These are phyloP conservation scores for Stagonosporopsis cucurbitacearum DNA, from an alignment of 2,329 filamentous ascomycete genomes.

Conservation along the genomic window DNA sequence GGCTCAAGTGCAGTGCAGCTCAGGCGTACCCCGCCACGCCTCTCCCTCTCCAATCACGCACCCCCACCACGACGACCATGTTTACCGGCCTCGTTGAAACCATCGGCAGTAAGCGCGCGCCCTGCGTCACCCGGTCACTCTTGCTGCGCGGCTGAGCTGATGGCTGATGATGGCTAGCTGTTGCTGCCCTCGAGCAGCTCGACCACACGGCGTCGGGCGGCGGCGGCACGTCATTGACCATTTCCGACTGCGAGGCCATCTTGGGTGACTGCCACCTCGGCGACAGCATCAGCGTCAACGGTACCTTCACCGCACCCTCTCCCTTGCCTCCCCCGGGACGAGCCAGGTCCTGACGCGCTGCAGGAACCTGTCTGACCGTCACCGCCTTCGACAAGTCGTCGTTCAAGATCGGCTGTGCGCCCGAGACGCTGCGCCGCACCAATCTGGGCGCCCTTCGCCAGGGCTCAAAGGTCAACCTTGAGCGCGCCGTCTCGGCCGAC, in stretches of 20 bases:
- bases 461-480: constrained; percentile 81
- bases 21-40: constrained; percentile 30
- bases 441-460: constrained; percentile 80
- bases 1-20: constrained; percentile 20
- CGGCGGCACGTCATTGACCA: constrained; percentile 89
- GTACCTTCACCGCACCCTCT: constrained; percentile 52
- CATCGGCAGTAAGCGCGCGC: constrained; percentile 75
- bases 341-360: constrained; percentile 2
- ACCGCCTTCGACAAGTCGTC: constrained; percentile 67
- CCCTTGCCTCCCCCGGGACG: not conserved
- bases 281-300: constrained; percentile 95
- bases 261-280: constrained; percentile 84
- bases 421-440: constrained; percentile 93
- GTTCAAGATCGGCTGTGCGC: constrained; percentile 94
- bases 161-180: constrained; percentile 63
- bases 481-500: constrained; percentile 86
- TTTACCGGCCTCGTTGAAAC: constrained; percentile 76
- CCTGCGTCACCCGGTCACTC: not conserved
- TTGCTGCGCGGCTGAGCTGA: constrained; percentile 34
- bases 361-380: constrained; percentile 86
- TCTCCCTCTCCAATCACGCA: constrained; percentile 19
- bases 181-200: constrained; percentile 79
- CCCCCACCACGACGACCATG: constrained; percentile 63
- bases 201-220: constrained; percentile 73
- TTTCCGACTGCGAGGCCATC: constrained; percentile 75